Conservation (phyloP, 1,284 basidiomycete genomes). For the Gomphus bonarii region DNA sequence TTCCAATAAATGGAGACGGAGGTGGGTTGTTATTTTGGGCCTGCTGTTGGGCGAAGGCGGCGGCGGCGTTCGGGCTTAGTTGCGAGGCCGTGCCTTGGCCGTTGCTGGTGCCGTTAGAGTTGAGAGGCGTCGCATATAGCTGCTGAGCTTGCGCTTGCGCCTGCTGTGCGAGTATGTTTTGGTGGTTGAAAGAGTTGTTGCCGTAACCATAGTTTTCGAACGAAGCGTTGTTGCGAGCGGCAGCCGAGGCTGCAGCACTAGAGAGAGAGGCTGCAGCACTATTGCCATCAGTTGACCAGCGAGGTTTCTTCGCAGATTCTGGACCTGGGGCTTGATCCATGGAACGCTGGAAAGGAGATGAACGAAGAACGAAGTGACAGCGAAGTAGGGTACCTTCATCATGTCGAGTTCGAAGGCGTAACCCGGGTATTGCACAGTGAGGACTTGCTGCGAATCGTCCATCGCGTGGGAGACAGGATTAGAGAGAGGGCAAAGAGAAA, state of each 20-base stretch:
- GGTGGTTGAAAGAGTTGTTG: constrained; percentile 51
- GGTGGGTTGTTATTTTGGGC: constrained; percentile 18
- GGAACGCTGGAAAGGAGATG: constrained; percentile 43
- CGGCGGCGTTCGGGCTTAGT: constrained; percentile 52
- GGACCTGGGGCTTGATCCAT: constrained; percentile 73
- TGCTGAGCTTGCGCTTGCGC: constrained; percentile 38
- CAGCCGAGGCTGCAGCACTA: constrained; percentile 27
- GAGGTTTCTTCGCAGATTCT: constrained; percentile 71
- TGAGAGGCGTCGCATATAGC: constrained; percentile 62
- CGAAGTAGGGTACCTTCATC: constrained; percentile 57
- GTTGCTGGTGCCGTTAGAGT: constrained; percentile 28
- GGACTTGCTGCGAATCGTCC: constrained; percentile 11
- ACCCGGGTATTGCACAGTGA: constrained; percentile 7
- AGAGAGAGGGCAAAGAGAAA: background rate
- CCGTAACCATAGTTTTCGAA: constrained; percentile 81
- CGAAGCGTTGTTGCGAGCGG: constrained; percentile 41
- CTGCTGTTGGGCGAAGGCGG: constrained; percentile 32
- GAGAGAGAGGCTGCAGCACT: constrained; percentile 26
- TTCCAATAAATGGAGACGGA: constrained; percentile 9
- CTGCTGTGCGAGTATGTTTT: constrained; percentile 34
- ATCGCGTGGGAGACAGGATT: background rate
- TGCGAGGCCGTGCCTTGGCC: constrained; percentile 35
- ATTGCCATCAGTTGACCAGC: constrained; percentile 56
- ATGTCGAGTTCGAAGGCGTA: constrained; percentile 74
- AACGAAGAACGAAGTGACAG: constrained; percentile 3